A percentile compares a stretch with the other conserved stretches of the same genome.
Evolutionary conservation across 345 rosid species (phyloP).

Genomic region (Eutrema heterophyllum): DNA sequence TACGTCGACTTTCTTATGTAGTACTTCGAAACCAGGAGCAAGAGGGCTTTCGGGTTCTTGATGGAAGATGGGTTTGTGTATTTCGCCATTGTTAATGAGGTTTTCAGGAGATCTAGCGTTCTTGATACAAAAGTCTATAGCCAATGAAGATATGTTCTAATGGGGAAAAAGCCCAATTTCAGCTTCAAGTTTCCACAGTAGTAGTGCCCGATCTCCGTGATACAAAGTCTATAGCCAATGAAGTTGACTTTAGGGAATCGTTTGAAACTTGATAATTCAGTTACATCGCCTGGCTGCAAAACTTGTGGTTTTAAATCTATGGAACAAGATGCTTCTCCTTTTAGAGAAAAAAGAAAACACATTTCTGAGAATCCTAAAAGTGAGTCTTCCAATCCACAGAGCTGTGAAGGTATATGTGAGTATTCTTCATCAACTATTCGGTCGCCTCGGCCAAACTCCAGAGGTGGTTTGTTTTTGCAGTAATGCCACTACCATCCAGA

Average conservation of each 20-base stretch:
- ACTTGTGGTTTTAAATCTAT: slow-evolving; percentile 32
- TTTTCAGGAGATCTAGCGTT: slow-evolving; percentile 40
- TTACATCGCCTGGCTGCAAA: slow-evolving; percentile 27
- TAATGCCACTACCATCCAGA: slow-evolving; percentile 36
- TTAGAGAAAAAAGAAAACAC: slow-evolving; percentile 27
- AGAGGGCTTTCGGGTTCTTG: slow-evolving; percentile 61
- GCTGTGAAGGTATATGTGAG: slow-evolving; percentile 6
- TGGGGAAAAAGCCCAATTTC: slow-evolving; percentile 48
- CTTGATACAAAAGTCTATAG: slow-evolving; percentile 16
- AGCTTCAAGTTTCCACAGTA: slow-evolving; percentile 22
- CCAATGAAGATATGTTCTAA: slow-evolving; percentile 1
- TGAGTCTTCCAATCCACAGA: slow-evolving; percentile 19
- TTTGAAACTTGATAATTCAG: slow-evolving; percentile 34
- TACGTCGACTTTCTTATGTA: slow-evolving; percentile 9
- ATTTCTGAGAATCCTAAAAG: slow-evolving; percentile 23
- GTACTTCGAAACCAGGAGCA: slow-evolving; percentile 66
- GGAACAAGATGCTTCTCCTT: slow-evolving; percentile 33
- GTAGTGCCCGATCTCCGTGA: slow-evolving; percentile 22
- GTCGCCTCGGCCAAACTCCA: slow-evolving; percentile 33
- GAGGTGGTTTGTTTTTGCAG: slow-evolving; percentile 15
- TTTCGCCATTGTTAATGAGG: slow-evolving; percentile 59
- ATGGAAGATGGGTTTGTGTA: slow-evolving; percentile 59
- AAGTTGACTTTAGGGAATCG: background rate
- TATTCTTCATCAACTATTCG: slow-evolving; percentile 24
- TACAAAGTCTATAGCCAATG: background rate